Conservation (phyloP, 352 stramenopile genomes). For the Pythium utonaiense region DNA sequence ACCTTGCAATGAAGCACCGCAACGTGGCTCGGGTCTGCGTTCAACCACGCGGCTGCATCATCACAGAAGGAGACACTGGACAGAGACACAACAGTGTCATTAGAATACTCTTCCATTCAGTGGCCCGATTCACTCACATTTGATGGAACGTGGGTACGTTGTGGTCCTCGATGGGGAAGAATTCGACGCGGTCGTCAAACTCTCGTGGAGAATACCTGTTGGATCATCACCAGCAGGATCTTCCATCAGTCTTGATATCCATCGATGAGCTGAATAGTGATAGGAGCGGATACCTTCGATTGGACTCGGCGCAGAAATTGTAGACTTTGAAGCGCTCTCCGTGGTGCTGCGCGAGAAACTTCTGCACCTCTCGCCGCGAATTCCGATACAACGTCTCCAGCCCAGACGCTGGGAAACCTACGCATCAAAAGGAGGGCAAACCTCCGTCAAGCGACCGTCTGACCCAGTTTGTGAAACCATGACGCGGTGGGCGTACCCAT, state of each 20-base stretch:
- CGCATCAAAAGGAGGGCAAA: no score
- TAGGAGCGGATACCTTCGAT: conserved; percentile 34
- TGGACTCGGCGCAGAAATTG: conserved; percentile 68
- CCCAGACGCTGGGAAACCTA: conserved; percentile 56
- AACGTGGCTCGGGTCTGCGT: conserved; percentile 35
- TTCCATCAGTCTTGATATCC: not conserved
- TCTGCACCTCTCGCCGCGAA: conserved; percentile 48
- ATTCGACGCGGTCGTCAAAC: conserved; percentile 46
- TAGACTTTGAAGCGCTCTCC: conserved; percentile 63
- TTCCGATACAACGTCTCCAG: conserved; percentile 64
- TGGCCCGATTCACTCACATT: no score
- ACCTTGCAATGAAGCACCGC: conserved; percentile 74
- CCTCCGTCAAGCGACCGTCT: no score
- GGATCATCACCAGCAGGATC: not conserved
- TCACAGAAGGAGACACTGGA: conserved; percentile 73
- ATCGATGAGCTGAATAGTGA: no score
- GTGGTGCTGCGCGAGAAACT: conserved; percentile 51
- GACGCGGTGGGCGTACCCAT: conserved; percentile 41
- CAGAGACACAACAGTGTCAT: no score
- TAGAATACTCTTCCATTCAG: no score
- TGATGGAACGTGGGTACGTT: conserved; percentile 67
- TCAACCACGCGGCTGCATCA: conserved; percentile 58
- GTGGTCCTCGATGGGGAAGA: conserved; percentile 71
- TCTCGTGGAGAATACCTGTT: conserved; percentile 46
- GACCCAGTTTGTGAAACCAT: no score